Evolutionary conservation across 495 filamentous ascomycete species (phyloP), one percentile per base, ranked within the genome.

Genomic region (Aspergillus nanangensis): DNA sequence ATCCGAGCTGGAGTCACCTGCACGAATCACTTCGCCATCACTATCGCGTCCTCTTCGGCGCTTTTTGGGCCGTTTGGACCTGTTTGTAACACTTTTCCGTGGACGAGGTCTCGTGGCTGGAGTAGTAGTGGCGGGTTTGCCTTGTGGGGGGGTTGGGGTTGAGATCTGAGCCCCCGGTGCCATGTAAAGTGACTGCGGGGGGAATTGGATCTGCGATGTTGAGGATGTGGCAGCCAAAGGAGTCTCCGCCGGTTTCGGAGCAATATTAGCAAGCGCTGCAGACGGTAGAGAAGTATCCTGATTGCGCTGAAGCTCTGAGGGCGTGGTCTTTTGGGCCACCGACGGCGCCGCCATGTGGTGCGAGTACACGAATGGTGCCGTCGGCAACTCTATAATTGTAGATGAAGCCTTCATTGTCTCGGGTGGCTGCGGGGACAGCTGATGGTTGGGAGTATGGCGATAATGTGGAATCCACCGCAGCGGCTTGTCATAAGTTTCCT

Each of bases 1-100:
- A 42, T 79, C 74, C 14, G 73, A 67, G 47, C 65, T 64, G 24
- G 68, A 71, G 38, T 72, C 71, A 7, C 62, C 71, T 37, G 61
- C 67, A 52, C 67, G 74, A 50, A 62, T 74, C 27, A 72, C 63
- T 22, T 61, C 65, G 35, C 66, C 66, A 14, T 70, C 66, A 29
- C 66, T 60, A 21, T 65, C 62, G 23, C 68, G 69, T 18, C 54
- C 64, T 15, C 78, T 65, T 60, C 75, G 78, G 44, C 77, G 69
- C 61, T 75, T 76, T 25, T 62, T 66, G 21, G 63, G 60, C 4
- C 59, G 50, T 42, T 51, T 58, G 15, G 23, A 15, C 17, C 50
- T 47, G 17, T 46, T 56, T 7, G 45, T 37, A 14, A 21, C 23
- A 29, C 47, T 37, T 38, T 42, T 51, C 21, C 51, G 44, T 20